Base-by-base conservation (phyloP, 306 rosid genomes). In the Malus orientalis region DNA sequence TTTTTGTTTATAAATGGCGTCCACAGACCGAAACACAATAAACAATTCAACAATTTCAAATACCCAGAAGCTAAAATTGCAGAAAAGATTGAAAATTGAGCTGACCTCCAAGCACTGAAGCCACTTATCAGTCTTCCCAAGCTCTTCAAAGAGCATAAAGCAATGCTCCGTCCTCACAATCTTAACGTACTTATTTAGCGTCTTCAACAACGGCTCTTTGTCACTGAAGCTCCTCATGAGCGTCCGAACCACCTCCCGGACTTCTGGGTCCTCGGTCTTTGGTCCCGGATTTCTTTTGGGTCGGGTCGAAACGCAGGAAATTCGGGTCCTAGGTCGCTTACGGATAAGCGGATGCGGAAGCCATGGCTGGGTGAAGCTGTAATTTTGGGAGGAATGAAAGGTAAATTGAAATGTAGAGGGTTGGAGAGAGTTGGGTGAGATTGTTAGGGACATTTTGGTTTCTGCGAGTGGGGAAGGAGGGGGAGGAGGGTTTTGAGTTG, bases 71-170 rank as follows among this genome's bases (percentile, higher is more conserved):
- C 63, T 51, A 11, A 81, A 73, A 68, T 8, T 59, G 65, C 38
- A 1, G 11, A 40, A 40, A 15, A 19, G 11, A 33, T 45, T 30
- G 13, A n/a, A 38, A 40, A 61, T 47, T 75, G 67, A 69, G 53
- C 78, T 36, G 76, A 94, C 97, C 97, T 95, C 98, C 70, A 94
- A 87, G 91, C 95, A 94, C 74, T 90, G 95, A 51, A 89, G 91
- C 97, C 98, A 95, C 22, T 85, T 92, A 64, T 89, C 96, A 38
- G 68, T 16, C 79, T 78, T 91, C 47, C 93, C 97, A 40, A 95
- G 87, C 83, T 90, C 90, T 83, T 92, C 96, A 55, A 92, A 95
- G 32, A 92, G 92, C 53, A 92, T 80, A 81, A 95, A 95, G 36
- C 98, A 93, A 58, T 95, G 98, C 22, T 89, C 92, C 14, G 97